These are phyloP conservation scores for Amanita muscaria DNA, from an alignment of 768 basidiomycete genomes.

Conservation along the genomic window DNA sequence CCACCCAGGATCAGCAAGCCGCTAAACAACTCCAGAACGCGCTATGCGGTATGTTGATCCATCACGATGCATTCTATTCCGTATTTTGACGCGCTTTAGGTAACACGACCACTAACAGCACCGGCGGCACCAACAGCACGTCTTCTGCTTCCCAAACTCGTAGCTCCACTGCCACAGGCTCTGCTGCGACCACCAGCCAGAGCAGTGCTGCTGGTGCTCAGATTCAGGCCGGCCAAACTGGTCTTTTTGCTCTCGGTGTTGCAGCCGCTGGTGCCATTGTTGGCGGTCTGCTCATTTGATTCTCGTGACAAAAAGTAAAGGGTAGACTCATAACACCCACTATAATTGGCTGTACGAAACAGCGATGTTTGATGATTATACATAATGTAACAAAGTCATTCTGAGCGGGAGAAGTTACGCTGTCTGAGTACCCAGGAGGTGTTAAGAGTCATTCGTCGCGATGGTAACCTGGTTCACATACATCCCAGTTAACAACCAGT, in stretches of 20 bases:
- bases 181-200: not conserved
- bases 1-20: not conserved
- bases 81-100: not conserved
- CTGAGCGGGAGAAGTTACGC: no score
- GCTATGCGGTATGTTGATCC: not conserved
- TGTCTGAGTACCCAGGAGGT: no score
- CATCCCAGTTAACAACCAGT: no score
- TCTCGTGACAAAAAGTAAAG: not conserved
- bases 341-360: not conserved
- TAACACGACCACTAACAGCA: not conserved
- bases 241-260: not conserved
- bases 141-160: not conserved
- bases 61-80: not conserved
- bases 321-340: not conserved
- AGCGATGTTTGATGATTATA: no score
- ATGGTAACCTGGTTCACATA: no score
- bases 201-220: not conserved
- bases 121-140: not conserved
- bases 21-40: not conserved
- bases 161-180: not conserved
- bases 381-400: no score
- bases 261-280: not conserved
- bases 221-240: not conserved
- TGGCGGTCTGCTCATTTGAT: conserved; percentile 5
- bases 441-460: no score